Base-by-base conservation (phyloP, 306 rosid species). In the Vachellia collinsii region DNA sequence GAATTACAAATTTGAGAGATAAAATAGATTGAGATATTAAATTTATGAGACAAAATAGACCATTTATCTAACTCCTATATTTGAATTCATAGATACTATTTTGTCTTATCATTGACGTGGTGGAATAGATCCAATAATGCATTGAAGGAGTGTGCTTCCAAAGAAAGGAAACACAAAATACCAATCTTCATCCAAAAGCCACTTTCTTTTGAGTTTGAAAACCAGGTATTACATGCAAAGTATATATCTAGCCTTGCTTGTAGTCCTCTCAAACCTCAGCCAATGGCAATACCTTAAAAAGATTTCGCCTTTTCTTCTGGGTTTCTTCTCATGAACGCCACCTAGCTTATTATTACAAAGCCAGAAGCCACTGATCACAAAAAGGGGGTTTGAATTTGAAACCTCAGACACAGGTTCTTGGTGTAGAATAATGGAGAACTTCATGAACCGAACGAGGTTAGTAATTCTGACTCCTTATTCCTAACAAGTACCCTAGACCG, bases 201-300 rank as follows among this genome's bases (percentile, higher is more conserved):
- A 75, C 74, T 67, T 19, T 65, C 9, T 29, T 68, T 39, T 53
- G n/a, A 90, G 84, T 76, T 85, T 80, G 93, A 86, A 85, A 25
- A 86, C 77, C 89, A 74, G 64, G 29, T 76, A 41, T 58, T 4
- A 44, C 81, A 87, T 93, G 90, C 94, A 89, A 94, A 87, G 97
- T 78, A 87, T 79, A 87, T 87, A 79, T 80, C 36, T 38, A 58
- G 87, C 85, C 77, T 88, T 83, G 83, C 90, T 89, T 83, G 72
- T 70, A 77, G 51, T 66, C 56, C 44, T 86, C 85, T 79, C 75
- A 51, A 73, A 72, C 38, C 23, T 37, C 43, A 77, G n/a, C 41
- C 80, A 37, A 50, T 13, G 74, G 72, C 53, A 38, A 69, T 43
- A 81, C 77, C 71, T 79, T n/a, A 20, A 37, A 36, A 79, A 71